Percentiles rank a stretch among this genome's conserved stretches.
Evolutionary conservation across 1,139 yeast genomes (phyloP).

Genomic region (Dujonia santamariae): DNA sequence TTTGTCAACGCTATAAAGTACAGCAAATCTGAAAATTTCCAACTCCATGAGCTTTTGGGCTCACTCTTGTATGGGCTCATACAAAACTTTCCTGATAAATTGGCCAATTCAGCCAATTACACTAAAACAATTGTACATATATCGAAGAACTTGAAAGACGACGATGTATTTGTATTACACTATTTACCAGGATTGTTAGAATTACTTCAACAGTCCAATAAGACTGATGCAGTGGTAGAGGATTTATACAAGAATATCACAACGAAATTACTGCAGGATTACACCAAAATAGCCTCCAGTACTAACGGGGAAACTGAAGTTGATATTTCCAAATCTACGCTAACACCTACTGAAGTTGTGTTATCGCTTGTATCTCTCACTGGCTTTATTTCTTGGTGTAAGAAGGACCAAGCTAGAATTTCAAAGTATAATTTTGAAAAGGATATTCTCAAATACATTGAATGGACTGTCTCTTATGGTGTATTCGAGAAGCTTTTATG

Average conservation of each 20-base stretch:
- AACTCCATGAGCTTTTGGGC: conserved; percentile 71
- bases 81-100: conserved; percentile 30
- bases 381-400: conserved; percentile 71
- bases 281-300: conserved; percentile 14
- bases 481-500: conserved; percentile 79
- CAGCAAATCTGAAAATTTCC: conserved; percentile 59
- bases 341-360: conserved; percentile 50
- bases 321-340: conserved; percentile 47
- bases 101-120: conserved; percentile 33
- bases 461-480: conserved; percentile 50
- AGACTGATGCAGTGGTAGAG: conserved; percentile 14
- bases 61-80: conserved; percentile 56
- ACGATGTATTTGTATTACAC: conserved; percentile 62
- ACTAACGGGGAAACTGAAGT: conserved; percentile 36
- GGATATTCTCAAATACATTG: conserved; percentile 37
- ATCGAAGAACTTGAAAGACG: conserved; percentile 43
- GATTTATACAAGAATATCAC: conserved; percentile 26
- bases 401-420: conserved; percentile 44
- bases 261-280: conserved; percentile 19
- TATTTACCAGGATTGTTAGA: conserved; percentile 61
- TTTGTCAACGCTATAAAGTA: conserved; percentile 56
- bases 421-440: conserved; percentile 50
- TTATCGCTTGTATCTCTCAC: conserved; percentile 59
- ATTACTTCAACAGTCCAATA: conserved; percentile 26
- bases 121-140: conserved; percentile 28